These are phyloP conservation scores for Solanum piurae DNA, from an alignment of 257 asterid species.

Conservation along the genomic window DNA sequence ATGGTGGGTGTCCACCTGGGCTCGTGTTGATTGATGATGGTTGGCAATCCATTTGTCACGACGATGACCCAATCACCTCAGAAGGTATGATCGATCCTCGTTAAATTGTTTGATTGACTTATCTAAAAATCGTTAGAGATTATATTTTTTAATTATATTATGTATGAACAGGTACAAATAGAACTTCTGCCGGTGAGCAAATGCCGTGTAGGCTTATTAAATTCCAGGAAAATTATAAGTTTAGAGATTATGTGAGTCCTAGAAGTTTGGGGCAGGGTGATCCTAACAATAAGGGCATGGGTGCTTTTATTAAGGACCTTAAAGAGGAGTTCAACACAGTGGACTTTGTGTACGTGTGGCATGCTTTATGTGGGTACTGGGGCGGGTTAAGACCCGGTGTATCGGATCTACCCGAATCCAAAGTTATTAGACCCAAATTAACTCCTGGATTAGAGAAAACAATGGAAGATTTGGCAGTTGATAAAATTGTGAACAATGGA, in stretches of 20 bases:
- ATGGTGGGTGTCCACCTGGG: slow-evolving; percentile 95
- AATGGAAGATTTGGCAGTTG: slow-evolving; percentile 94
- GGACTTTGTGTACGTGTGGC: slow-evolving; percentile 89
- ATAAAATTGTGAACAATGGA: slow-evolving; percentile 83
- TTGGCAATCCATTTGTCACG: slow-evolving; percentile 93
- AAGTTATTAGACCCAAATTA: slow-evolving; percentile 50
- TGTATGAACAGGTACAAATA: slow-evolving; percentile 10
- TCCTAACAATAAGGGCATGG: slow-evolving; percentile 45
- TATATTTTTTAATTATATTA: background rate
- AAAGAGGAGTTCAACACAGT: slow-evolving; percentile 50
- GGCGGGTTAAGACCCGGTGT: slow-evolving; percentile 72
- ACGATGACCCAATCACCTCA: slow-evolving; percentile 60
- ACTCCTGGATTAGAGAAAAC: slow-evolving; percentile 75
- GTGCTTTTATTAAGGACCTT: slow-evolving; percentile 61
- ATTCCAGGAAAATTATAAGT: slow-evolving; percentile 73
- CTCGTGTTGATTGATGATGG: slow-evolving; percentile 86
- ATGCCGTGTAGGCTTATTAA: slow-evolving; percentile 84
- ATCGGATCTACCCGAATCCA: slow-evolving; percentile 48
- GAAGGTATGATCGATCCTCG: slow-evolving; percentile 31
- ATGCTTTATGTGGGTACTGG: slow-evolving; percentile 95
- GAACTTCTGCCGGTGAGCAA: slow-evolving; percentile 92
- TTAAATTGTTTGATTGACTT: background rate
- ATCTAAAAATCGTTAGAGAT: background rate
- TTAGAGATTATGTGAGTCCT: slow-evolving; percentile 59
- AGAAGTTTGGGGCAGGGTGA: slow-evolving; percentile 28